Conservation (phyloP, 2,329 filamentous ascomycete species). For the Exophiala sp. region DNA sequence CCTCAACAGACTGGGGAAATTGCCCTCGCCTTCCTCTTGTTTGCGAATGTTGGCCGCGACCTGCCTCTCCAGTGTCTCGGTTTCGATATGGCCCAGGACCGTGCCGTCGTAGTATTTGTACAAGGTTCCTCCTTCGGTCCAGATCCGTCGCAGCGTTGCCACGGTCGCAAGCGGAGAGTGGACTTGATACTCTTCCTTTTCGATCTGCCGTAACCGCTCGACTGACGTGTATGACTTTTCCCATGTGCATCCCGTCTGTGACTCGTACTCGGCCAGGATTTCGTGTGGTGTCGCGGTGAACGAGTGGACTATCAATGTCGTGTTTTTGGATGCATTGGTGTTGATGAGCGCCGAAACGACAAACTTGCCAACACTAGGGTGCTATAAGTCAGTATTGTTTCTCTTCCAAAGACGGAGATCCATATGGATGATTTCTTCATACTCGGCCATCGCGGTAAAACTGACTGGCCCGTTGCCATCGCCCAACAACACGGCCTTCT, state of each 20-base stretch:
- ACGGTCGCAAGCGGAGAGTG: slow-evolving; percentile 48
- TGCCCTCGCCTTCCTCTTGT: slow-evolving; percentile 25
- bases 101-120: slow-evolving; percentile 65
- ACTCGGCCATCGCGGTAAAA: slow-evolving; percentile 68
- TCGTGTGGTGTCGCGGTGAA: slow-evolving; percentile 60
- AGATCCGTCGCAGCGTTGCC: slow-evolving; percentile 62
- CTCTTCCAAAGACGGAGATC: neutral
- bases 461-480: slow-evolving; percentile 57
- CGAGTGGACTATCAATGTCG: slow-evolving; percentile 62
- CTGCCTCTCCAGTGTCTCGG: slow-evolving; percentile 48
- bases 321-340: slow-evolving; percentile 49
- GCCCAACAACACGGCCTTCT: slow-evolving; percentile 56
- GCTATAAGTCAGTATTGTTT: slow-evolving; percentile 5
- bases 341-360: slow-evolving; percentile 58
- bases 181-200: slow-evolving; percentile 55
- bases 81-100: slow-evolving; percentile 48
- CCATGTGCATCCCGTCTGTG: slow-evolving; percentile 56
- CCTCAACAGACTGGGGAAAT: slow-evolving; percentile 27
- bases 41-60: slow-evolving; percentile 26
- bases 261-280: slow-evolving; percentile 62
- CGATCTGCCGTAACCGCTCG: slow-evolving; percentile 49
- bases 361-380: slow-evolving; percentile 57
- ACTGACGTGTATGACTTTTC: slow-evolving; percentile 50
- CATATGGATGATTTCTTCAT: too few relatives aligned
- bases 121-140: slow-evolving; percentile 65